Conservation (phyloP, 176 grass and related monocot genomes). For the Secale cereale region DNA sequence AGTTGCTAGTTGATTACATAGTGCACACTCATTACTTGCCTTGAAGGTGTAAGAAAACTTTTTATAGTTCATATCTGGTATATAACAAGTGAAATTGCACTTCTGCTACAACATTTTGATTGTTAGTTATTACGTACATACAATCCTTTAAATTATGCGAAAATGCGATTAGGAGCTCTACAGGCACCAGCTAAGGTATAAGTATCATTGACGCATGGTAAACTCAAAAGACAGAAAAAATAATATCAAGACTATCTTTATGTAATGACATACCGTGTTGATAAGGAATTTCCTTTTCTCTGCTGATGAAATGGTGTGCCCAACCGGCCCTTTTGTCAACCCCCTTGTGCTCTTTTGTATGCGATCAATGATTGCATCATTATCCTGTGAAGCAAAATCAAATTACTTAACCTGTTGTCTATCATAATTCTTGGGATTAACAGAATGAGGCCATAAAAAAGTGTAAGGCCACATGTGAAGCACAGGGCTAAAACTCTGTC, state of each 20-base stretch:
- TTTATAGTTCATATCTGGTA: neutral
- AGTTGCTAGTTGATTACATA: neutral
- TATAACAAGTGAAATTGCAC: neutral
- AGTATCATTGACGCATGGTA: neutral
- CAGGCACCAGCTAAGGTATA: neutral
- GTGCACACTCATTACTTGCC: neutral
- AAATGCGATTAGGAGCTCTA: neutral
- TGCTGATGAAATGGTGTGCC: conserved; percentile 49
- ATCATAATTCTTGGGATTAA: neutral
- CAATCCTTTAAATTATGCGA: neutral
- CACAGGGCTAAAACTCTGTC: neutral
- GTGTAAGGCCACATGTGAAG: neutral
- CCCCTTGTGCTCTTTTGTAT: conserved; percentile 39
- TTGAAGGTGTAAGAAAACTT: neutral
- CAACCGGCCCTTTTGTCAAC: conserved; percentile 34
- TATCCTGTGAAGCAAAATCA: conserved; percentile 18
- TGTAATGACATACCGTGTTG: conserved; percentile 54
- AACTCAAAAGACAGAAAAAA: neutral
- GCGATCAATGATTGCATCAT: conserved; percentile 20
- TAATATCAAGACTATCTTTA: conserved; percentile 5
- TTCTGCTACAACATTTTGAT: neutral
- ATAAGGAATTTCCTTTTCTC: conserved; percentile 85
- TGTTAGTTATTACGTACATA: neutral
- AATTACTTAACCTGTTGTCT: neutral
- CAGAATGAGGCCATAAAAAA: neutral